Evolutionary conservation across 495 filamentous ascomycete genomes (phyloP).

Genomic region (Penicillium psychrofluorescens): DNA sequence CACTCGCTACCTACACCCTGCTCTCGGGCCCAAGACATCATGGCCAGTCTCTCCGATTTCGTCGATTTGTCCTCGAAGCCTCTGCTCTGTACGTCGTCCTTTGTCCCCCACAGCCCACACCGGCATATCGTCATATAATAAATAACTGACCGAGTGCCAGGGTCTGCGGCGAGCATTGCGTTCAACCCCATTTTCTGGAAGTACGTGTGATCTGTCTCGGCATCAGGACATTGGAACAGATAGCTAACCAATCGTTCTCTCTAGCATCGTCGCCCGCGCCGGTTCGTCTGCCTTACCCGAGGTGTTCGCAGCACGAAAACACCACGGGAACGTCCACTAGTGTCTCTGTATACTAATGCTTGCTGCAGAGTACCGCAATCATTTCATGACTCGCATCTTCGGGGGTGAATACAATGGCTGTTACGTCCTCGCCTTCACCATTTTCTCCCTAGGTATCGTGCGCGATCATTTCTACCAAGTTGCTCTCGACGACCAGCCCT

Average conservation of each 20-base stretch:
- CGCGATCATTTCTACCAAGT: slow-evolving; percentile 62
- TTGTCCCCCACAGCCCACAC: background rate
- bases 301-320: too few relatives aligned
- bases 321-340: too few relatives aligned
- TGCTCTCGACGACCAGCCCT: slow-evolving; percentile 34
- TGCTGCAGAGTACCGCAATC: slow-evolving; percentile 76
- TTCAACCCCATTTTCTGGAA: slow-evolving; percentile 56
- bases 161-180: slow-evolving; percentile 41
- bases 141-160: slow-evolving; percentile 32
- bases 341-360: too few relatives aligned
- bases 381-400: slow-evolving; percentile 80
- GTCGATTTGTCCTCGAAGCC: slow-evolving; percentile 40
- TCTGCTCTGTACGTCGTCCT: slow-evolving; percentile 31
- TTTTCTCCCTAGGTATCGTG: slow-evolving; percentile 85
- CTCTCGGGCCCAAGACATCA: slow-evolving; percentile 7
- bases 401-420: slow-evolving; percentile 75
- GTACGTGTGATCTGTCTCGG: slow-evolving; percentile 23
- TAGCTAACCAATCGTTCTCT: background rate
- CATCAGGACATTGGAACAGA: background rate
- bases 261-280: slow-evolving; percentile 40
- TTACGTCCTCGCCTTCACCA: slow-evolving; percentile 80
- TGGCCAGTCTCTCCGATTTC: slow-evolving; percentile 33
- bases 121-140: slow-evolving; percentile 18
- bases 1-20: slow-evolving; percentile 3
- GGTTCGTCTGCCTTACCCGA: slow-evolving; percentile 23